These are phyloP conservation scores for Vickermania spadyakhi DNA, from an alignment of 208 protist genomes.

Conservation along the genomic window DNA sequence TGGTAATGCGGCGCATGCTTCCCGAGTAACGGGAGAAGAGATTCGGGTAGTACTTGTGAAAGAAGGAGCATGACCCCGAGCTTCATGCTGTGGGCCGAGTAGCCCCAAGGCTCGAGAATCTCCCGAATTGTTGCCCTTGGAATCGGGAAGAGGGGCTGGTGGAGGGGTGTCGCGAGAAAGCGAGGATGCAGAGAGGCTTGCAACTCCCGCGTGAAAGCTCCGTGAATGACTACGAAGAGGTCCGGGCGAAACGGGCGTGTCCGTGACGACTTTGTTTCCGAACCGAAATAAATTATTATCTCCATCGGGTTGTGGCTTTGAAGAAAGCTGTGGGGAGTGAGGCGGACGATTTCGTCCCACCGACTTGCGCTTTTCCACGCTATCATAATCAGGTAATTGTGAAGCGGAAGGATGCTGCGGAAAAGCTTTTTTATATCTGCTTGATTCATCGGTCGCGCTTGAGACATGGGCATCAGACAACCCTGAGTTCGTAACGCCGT, in stretches of 20 bases:
- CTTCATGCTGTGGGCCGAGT: constrained; percentile 16
- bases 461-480: background rate
- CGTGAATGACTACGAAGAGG: constrained; percentile 1
- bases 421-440: background rate
- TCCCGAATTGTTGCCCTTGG: constrained; percentile 4
- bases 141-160: constrained; percentile 7
- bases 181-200: background rate
- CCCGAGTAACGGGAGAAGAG: constrained; percentile 7
- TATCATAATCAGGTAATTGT: background rate
- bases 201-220: background rate
- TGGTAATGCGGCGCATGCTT: constrained; percentile 6
- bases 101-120: constrained; percentile 7
- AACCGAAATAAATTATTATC: constrained; percentile 1
- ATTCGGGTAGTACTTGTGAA: background rate
- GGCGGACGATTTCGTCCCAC: background rate
- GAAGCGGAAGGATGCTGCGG: background rate
- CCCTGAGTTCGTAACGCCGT: background rate
- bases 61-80: constrained; percentile 8
- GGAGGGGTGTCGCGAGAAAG: background rate
- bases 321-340: background rate
- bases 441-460: background rate
- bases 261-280: background rate
- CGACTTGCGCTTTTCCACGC: background rate
- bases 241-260: background rate
- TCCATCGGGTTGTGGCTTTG: constrained; percentile 1